A percentile compares a stretch with the other conserved stretches of the same genome.
These are phyloP conservation scores for Potentilla sterilis DNA, from an alignment of 306 rosid species.

Conservation along the genomic window DNA sequence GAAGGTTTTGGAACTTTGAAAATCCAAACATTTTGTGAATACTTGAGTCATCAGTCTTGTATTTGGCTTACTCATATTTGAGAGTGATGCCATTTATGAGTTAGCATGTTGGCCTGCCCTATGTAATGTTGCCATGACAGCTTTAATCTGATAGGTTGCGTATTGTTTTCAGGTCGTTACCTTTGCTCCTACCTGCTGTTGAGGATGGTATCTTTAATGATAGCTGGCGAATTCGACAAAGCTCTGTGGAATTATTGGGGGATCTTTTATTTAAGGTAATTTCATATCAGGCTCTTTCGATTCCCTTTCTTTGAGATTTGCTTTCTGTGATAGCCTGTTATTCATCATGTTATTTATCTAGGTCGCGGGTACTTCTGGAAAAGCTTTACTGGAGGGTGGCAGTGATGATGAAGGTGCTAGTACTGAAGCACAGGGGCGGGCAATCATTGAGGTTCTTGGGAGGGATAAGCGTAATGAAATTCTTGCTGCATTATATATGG, in stretches of 20 bases:
- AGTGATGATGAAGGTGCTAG: conserved; percentile 99
- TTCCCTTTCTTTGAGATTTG: conserved; percentile 17
- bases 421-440: conserved; percentile 98
- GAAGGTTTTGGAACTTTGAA: background rate
- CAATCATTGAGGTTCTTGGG: conserved; percentile 92
- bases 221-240: conserved; percentile 95
- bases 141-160: conserved; percentile 1
- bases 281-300: conserved; percentile 14
- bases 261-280: conserved; percentile 91
- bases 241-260: conserved; percentile 95
- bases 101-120: background rate
- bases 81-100: background rate
- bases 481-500: conserved; percentile 96
- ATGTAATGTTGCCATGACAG: background rate
- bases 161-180: conserved; percentile 63
- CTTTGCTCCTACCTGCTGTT: conserved; percentile 92
- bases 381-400: conserved; percentile 98
- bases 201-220: conserved; percentile 98
- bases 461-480: conserved; percentile 86
- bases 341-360: conserved; percentile 23
- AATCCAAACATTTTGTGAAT: background rate
- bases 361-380: conserved; percentile 99
- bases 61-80: background rate
- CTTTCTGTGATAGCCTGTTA: conserved; percentile 16
- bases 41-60: background rate